phyloP scores from a whole-genome alignment of 2,329 filamentous ascomycete genomes.

The Hymenoscyphus scutula region DNA sequence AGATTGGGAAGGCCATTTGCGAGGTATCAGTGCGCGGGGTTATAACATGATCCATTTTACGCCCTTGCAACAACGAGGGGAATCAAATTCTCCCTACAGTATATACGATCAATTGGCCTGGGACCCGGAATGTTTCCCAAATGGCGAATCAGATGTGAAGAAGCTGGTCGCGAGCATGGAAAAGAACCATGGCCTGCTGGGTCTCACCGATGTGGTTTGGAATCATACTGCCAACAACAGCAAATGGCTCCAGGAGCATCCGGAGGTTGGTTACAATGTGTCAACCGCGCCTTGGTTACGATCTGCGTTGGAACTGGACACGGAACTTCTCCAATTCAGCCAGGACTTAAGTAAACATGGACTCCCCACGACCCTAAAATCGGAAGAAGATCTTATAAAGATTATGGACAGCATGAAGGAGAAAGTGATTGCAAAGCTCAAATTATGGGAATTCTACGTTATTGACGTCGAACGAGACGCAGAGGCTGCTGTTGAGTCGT shows the following conservation, averaged over 20 bases:
- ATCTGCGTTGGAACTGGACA: constrained; percentile 74
- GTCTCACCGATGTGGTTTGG: constrained; percentile 93
- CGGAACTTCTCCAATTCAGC: constrained; percentile 65
- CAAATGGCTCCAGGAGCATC: constrained; percentile 89
- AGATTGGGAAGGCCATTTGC: constrained; percentile 87
- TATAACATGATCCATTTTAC: constrained; percentile 99
- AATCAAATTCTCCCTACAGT: constrained; percentile 95
- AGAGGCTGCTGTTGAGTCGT: constrained; percentile 66
- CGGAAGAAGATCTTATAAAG: constrained; percentile 67
- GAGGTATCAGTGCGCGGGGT: constrained; percentile 82
- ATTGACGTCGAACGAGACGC: constrained; percentile 74
- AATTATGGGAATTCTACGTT: constrained; percentile 92
- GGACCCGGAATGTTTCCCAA: constrained; percentile 78
- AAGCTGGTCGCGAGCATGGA: constrained; percentile 79
- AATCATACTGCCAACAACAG: constrained; percentile 98
- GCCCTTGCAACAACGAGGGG: constrained; percentile 81
- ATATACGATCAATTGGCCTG: constrained; percentile 89
- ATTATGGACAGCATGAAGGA: constrained; percentile 84
- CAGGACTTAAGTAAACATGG: constrained; percentile 62
- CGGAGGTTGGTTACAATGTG: constrained; percentile 93
- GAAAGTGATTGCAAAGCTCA: constrained; percentile 72
- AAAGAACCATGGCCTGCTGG: constrained; percentile 77
- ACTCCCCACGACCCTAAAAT: constrained; percentile 71
- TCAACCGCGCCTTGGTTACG: constrained; percentile 80
- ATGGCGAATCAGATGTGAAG: constrained; percentile 78